Evolutionary conservation across 768 basidiomycete species (phyloP).

Genomic region (Tremella yokohamensis): DNA sequence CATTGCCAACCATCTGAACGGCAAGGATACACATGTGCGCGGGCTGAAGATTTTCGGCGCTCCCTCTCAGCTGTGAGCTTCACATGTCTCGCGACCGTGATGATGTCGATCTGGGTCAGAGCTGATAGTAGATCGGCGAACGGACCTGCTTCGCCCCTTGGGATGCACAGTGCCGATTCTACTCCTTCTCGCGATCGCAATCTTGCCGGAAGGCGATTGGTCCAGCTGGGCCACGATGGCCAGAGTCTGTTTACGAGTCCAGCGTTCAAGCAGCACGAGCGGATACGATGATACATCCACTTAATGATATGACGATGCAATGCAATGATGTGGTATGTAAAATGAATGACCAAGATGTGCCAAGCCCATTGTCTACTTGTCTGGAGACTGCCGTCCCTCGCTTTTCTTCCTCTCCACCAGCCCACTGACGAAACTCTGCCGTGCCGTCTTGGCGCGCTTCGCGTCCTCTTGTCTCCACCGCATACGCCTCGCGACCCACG

Average conservation of each 20-base stretch:
- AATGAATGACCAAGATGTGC: too few relatives aligned
- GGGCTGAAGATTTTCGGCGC: conserved; percentile 85
- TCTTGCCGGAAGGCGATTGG: conserved; percentile 23
- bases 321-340: too few relatives aligned
- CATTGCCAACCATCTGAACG: conserved; percentile 92
- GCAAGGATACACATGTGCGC: conserved; percentile 96
- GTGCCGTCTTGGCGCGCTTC: too few relatives aligned
- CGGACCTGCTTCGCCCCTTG: not conserved
- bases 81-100: too few relatives aligned
- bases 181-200: too few relatives aligned
- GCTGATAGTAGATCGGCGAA: not conserved
- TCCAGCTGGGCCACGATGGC: conserved; percentile 59
- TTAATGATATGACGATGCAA: not conserved
- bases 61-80: not conserved
- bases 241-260: conserved; percentile 66
- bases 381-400: too few relatives aligned
- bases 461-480: too few relatives aligned
- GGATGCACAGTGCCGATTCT: not conserved
- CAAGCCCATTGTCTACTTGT: too few relatives aligned
- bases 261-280: conserved; percentile 72
- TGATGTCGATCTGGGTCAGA: too few relatives aligned
- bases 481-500: conserved; percentile 12
- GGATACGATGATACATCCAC: conserved; percentile 58
- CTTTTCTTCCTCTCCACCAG: too few relatives aligned
- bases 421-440: too few relatives aligned